Base-by-base conservation (phyloP, 371 early-diverging fungal genomes). In the Blastocladiella emersonii region DNA sequence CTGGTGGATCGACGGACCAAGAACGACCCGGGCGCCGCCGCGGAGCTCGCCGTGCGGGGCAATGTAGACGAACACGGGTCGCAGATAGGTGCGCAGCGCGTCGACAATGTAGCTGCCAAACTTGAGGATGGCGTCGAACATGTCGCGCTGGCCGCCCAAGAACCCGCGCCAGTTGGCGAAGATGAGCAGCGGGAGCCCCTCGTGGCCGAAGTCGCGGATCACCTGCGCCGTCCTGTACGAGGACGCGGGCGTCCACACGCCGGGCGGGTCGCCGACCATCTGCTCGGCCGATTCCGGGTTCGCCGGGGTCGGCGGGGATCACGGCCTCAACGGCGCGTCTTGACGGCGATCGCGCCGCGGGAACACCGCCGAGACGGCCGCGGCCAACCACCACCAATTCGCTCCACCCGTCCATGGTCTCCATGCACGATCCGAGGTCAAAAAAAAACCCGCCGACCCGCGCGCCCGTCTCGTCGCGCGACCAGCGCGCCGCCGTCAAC, bases 121-220 rank as follows among this genome's bases (percentile, higher is more conserved):
- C 76, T 98, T 96, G 63, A 99, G 81, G 3, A 98, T 84, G 74
- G 94, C 95, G 70, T 95, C 87, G 82, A 85, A 95, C 97, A 99
- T 97, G 75, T 98, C 98, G 69, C 88, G 90, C 75, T 96, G 95
- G 62, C 98, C 98, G 66, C 98, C 98, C 51, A 90, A 90, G 86
- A 99, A 99, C 62, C 99, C 99, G 80, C 98, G 93, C 98, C 98
- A 99, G 89, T 99, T 98, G 76, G 98, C 98, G 82, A 99, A 92
- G 76, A 99, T 89, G 72, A 99, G 89, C 72, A 98, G 75, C 25
- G 98, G 95, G 64, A 99, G 81, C 68, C 91, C 91, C 76, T 99
- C 99, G 70, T 92, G 88, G 84, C 96, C 95, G 68, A 98, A 95
- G 76, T 98, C 95, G 66, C 87, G 85, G 76, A 99, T 97, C 6